A percentile compares a stretch with the other conserved stretches of the same genome.
Evolutionary conservation across 768 basidiomycete species (phyloP).

Genomic region (Lyophyllum semitale): DNA sequence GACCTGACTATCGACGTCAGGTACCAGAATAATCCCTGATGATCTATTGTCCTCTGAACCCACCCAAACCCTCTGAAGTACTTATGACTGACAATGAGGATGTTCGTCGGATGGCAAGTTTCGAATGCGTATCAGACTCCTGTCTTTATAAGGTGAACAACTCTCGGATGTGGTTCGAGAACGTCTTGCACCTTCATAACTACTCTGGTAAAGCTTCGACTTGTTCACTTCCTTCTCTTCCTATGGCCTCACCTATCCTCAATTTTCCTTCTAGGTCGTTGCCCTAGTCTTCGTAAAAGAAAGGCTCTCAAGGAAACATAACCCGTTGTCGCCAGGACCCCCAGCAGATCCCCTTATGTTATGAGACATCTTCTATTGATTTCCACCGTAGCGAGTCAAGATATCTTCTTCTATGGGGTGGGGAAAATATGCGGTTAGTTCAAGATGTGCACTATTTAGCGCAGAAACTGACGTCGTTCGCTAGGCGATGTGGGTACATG

Average conservation of each 20-base stretch:
- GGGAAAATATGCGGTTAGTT: background rate
- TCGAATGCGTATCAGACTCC: no score
- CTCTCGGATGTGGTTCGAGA: no score
- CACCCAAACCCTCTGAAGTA: no score
- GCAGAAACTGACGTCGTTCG: background rate
- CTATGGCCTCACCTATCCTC: background rate
- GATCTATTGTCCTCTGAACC: no score
- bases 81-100: no score
- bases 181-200: background rate
- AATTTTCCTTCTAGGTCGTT: background rate
- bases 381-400: background rate
- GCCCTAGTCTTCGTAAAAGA: background rate
- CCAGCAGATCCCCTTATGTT: background rate
- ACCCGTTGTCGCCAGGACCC: background rate
- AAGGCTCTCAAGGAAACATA: background rate
- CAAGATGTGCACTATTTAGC: background rate
- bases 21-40: no score
- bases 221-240: background rate
- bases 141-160: no score
- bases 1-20: no score
- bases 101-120: no score
- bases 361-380: background rate
- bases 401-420: background rate
- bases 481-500: constrained; percentile 22
- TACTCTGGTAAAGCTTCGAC: background rate